Percentiles rank a stretch among this genome's conserved stretches.
These are phyloP conservation scores for Purpureocillium lavendulum DNA, from an alignment of 2,329 filamentous ascomycete species.

Conservation along the genomic window DNA sequence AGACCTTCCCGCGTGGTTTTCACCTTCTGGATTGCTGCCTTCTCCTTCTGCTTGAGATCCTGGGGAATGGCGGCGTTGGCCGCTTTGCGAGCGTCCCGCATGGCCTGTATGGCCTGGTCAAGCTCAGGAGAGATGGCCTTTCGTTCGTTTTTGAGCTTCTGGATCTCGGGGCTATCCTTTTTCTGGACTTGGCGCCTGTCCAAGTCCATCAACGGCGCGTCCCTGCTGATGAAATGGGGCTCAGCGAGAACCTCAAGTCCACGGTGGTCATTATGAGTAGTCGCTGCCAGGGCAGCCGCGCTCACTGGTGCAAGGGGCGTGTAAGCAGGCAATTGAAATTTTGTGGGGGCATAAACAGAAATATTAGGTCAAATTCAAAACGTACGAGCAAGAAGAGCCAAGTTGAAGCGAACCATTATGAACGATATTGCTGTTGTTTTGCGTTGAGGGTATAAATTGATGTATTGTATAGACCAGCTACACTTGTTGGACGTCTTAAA, in stretches of 20 bases:
- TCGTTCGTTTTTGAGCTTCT: slow-evolving; percentile 3
- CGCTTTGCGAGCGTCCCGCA: slow-evolving; percentile 1
- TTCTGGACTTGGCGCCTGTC: not conserved
- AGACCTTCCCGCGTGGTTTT: not conserved
- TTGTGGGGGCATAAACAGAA: too few species aligned
- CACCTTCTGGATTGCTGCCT: not conserved
- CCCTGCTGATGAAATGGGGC: not conserved
- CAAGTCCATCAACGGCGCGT: not conserved
- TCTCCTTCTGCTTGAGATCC: slow-evolving; percentile 2
- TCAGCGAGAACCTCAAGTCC: not conserved
- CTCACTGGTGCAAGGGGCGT: slow-evolving; percentile 1
- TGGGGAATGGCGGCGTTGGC: slow-evolving; percentile 2
- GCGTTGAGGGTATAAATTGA: not conserved
- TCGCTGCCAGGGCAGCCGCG: slow-evolving; percentile 4
- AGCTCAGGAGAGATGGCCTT: slow-evolving; percentile 3
- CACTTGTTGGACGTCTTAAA: not conserved
- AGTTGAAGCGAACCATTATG: slow-evolving; percentile 6
- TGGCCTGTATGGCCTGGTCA: not conserved
- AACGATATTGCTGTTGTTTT: not conserved
- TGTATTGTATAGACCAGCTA: slow-evolving; percentile 4
- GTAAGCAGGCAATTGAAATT: not conserved
- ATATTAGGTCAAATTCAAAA: not conserved
- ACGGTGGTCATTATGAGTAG: slow-evolving; percentile 1
- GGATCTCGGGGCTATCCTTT: slow-evolving; percentile 1
- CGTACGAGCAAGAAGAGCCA: slow-evolving; percentile 5